A percentile compares a stretch with the other conserved stretches of the same genome.
phyloP scores from a whole-genome alignment of 83 land plant species.

The Diphasiastrum complanatum region DNA sequence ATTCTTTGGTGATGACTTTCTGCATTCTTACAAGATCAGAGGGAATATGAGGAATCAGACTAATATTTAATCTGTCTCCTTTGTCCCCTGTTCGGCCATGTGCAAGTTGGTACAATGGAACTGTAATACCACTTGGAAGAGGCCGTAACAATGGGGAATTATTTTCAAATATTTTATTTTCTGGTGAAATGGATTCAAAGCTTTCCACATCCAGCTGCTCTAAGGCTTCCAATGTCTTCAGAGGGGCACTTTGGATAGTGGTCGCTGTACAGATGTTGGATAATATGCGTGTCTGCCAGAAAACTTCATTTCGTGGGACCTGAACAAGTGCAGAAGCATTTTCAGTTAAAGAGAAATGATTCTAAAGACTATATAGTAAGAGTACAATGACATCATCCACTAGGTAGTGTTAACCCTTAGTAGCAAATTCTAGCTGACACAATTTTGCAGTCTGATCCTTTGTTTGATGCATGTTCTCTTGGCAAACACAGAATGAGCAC shows the following conservation, averaged over 20 bases:
- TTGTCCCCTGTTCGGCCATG: conserved; percentile 93
- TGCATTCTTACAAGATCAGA: conserved; percentile 58
- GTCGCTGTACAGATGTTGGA: neutral
- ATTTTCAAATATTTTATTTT: neutral
- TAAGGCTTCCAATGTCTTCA: neutral
- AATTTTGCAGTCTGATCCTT: too few relatives aligned
- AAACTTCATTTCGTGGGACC: conserved; percentile 23
- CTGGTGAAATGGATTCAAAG: neutral
- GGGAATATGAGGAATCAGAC: conserved; percentile 76
- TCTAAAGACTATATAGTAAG: too few relatives aligned
- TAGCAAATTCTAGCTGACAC: too few relatives aligned
- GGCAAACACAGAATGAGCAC: too few relatives aligned
- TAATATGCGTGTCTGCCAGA: conserved; percentile 9
- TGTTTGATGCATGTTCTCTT: too few relatives aligned
- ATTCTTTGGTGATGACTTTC: conserved; percentile 56
- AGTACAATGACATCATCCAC: too few relatives aligned
- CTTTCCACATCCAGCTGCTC: conserved; percentile 2
- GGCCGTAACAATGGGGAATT: conserved; percentile 14
- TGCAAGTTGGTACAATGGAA: conserved; percentile 63
- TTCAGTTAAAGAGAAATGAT: too few relatives aligned
- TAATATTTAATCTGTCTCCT: conserved; percentile 82
- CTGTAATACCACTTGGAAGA: conserved; percentile 48
- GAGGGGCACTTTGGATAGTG: neutral
- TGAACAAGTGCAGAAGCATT: neutral
- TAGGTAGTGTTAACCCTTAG: too few relatives aligned